A percentile compares a stretch with the other conserved stretches of the same genome.
phyloP scores from a whole-genome alignment of 1,284 basidiomycete species.

The Microbotryomycetes sp. region DNA sequence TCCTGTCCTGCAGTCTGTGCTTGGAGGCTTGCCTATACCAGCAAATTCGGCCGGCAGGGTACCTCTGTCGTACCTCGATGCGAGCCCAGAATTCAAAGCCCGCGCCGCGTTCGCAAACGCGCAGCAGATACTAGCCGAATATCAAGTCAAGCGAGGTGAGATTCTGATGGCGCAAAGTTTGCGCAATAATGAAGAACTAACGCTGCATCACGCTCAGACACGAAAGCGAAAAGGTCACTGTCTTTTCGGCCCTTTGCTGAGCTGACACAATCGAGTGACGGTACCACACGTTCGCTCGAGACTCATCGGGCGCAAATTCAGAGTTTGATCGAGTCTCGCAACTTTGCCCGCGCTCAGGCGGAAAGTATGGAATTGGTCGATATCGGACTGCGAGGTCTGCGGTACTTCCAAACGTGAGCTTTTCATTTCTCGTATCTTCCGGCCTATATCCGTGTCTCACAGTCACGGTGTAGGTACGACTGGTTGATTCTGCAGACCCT shows the following conservation, averaged over 20 bases:
- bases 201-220: no score
- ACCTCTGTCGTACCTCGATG: constrained; percentile 38
- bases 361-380: constrained; percentile 50
- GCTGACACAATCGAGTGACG: constrained; percentile 39
- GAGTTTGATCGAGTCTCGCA: constrained; percentile 34
- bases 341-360: constrained; percentile 51
- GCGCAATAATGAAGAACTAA: no score
- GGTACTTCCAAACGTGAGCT: constrained; percentile 68
- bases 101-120: constrained; percentile 62
- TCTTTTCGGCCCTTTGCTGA: constrained; percentile 55
- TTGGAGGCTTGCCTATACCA: constrained; percentile 32
- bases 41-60: constrained; percentile 43
- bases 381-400: constrained; percentile 56
- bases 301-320: constrained; percentile 41
- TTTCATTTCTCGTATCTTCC: not conserved
- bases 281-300: constrained; percentile 43
- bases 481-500: constrained; percentile 62
- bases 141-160: constrained; percentile 65
- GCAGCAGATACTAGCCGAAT: constrained; percentile 70
- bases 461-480: constrained; percentile 52
- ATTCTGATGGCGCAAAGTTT: not conserved
- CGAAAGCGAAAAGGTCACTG: constrained; percentile 49
- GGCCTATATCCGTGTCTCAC: no score
- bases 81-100: constrained; percentile 43
- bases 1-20: constrained; percentile 34